Evolutionary conservation across 2,329 filamentous ascomycete species (phyloP).

Genomic region (Claviceps purpurea): DNA sequence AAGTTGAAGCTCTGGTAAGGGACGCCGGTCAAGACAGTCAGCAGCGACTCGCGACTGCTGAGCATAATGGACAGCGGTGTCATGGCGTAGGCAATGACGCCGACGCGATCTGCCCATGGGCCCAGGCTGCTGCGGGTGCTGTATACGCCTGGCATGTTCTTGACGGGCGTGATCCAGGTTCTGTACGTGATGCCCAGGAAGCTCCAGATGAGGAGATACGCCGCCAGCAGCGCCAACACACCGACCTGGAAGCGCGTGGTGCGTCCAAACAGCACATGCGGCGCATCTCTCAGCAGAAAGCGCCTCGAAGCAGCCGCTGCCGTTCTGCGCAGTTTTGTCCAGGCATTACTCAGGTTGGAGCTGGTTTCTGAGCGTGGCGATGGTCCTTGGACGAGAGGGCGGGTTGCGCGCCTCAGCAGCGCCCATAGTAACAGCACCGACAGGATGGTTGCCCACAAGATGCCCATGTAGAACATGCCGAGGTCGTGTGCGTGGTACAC

Average conservation of each 20-base stretch:
- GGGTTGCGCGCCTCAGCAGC: slow-evolving; percentile 12
- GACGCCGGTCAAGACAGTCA: slow-evolving; percentile 57
- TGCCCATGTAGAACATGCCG: slow-evolving; percentile 36
- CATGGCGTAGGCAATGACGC: slow-evolving; percentile 58
- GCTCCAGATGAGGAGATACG: slow-evolving; percentile 53
- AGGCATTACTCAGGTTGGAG: slow-evolving; percentile 6
- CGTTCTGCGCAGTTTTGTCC: slow-evolving; percentile 21
- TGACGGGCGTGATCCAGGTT: slow-evolving; percentile 57
- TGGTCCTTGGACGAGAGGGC: slow-evolving; percentile 10
- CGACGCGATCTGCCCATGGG: slow-evolving; percentile 55
- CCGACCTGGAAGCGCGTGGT: slow-evolving; percentile 56
- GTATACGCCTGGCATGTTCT: slow-evolving; percentile 36
- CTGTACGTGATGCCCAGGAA: slow-evolving; percentile 57
- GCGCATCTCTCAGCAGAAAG: slow-evolving; percentile 48
- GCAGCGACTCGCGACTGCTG: slow-evolving; percentile 53
- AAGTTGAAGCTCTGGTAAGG: slow-evolving; percentile 71
- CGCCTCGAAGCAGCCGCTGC: slow-evolving; percentile 24
- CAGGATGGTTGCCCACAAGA: slow-evolving; percentile 34
- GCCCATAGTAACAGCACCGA: slow-evolving; percentile 32
- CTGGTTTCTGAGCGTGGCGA: slow-evolving; percentile 5
- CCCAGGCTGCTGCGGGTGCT: slow-evolving; percentile 55
- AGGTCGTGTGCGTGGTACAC: slow-evolving; percentile 36
- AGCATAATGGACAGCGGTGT: slow-evolving; percentile 58
- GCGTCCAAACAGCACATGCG: slow-evolving; percentile 47
- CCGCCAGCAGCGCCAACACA: slow-evolving; percentile 41